Evolutionary conservation across 2,329 filamentous ascomycete genomes (phyloP).

Genomic region (Verticillium albo-atrum): DNA sequence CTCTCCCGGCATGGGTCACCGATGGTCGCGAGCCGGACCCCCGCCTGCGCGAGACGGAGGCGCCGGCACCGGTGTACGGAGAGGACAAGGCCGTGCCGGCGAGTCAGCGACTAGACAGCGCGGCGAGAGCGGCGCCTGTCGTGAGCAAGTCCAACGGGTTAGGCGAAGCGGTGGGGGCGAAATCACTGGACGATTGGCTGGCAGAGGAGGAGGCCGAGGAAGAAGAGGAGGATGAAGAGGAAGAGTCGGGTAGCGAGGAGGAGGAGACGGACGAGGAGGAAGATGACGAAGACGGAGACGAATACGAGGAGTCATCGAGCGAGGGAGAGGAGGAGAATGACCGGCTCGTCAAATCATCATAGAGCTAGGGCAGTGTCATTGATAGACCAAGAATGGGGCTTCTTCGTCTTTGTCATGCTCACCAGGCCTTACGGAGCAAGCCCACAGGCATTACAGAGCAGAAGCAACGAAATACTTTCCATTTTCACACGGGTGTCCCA

Average conservation of each 20-base stretch:
- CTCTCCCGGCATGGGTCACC: slow-evolving; percentile 80
- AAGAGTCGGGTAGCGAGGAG: slow-evolving; percentile 34
- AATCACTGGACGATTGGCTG: slow-evolving; percentile 91
- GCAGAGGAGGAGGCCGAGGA: slow-evolving; percentile 64
- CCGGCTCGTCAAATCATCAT: slow-evolving; percentile 34
- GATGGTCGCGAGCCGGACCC: slow-evolving; percentile 76
- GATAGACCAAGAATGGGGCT: too few relatives aligned
- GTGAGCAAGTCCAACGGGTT: slow-evolving; percentile 43
- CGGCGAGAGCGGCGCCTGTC: slow-evolving; percentile 27
- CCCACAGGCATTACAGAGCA: too few relatives aligned
- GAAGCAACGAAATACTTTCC: neutral
- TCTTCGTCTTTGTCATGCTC: neutral
- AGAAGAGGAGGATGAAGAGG: slow-evolving; percentile 48
- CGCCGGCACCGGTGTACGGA: slow-evolving; percentile 28
- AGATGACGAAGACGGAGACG: slow-evolving; percentile 40
- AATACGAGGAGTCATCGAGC: slow-evolving; percentile 38
- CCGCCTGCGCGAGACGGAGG: slow-evolving; percentile 60
- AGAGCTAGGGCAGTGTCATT: too few relatives aligned
- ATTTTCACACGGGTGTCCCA: neutral
- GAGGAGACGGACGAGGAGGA: slow-evolving; percentile 47
- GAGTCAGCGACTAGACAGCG: slow-evolving; percentile 59
- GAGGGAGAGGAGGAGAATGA: slow-evolving; percentile 37
- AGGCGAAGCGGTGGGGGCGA: slow-evolving; percentile 42
- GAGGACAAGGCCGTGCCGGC: slow-evolving; percentile 49
- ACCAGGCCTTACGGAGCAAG: too few relatives aligned